These are phyloP conservation scores for Aspergillus fischeri DNA, from an alignment of 2,329 filamentous ascomycete genomes.

Conservation along the genomic window DNA sequence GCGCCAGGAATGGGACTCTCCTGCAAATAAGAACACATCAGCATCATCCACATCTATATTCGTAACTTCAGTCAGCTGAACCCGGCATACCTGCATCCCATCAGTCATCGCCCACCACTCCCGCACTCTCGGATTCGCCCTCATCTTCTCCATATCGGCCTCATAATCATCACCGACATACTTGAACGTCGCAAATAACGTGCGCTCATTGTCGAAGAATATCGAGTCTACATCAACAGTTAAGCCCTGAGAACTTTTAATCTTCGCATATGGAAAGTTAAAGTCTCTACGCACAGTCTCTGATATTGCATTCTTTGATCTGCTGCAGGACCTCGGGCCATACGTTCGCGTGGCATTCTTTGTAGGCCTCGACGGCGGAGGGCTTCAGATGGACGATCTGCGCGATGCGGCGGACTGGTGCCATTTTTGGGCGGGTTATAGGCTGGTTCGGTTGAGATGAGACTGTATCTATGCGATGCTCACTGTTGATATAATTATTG, in stretches of 20 bases:
- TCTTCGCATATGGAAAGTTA: neutral
- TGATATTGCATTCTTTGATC: constrained; percentile 70
- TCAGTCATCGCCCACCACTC: constrained; percentile 84
- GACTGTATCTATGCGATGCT: neutral
- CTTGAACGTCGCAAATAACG: constrained; percentile 72
- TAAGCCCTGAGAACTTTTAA: neutral
- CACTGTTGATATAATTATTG: neutral
- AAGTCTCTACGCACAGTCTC: constrained; percentile 55
- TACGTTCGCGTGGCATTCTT: constrained; percentile 66
- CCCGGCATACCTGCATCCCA: constrained; percentile 58
- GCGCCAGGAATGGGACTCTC: constrained; percentile 31
- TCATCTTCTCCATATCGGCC: constrained; percentile 73
- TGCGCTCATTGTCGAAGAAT: constrained; percentile 66
- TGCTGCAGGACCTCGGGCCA: constrained; percentile 75
- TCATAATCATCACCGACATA: constrained; percentile 71
- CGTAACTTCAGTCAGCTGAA: neutral
- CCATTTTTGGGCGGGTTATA: constrained; percentile 9
- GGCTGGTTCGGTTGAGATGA: neutral
- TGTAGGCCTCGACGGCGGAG: constrained; percentile 64
- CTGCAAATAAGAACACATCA: constrained; percentile 11
- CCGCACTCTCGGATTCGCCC: constrained; percentile 65
- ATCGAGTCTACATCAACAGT: constrained; percentile 53
- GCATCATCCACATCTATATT: neutral
- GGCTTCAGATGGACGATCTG: constrained; percentile 71
- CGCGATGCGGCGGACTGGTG: constrained; percentile 49